These are phyloP conservation scores for Hansenula anomala DNA, from an alignment of 1,139 yeast genomes.

Conservation along the genomic window DNA sequence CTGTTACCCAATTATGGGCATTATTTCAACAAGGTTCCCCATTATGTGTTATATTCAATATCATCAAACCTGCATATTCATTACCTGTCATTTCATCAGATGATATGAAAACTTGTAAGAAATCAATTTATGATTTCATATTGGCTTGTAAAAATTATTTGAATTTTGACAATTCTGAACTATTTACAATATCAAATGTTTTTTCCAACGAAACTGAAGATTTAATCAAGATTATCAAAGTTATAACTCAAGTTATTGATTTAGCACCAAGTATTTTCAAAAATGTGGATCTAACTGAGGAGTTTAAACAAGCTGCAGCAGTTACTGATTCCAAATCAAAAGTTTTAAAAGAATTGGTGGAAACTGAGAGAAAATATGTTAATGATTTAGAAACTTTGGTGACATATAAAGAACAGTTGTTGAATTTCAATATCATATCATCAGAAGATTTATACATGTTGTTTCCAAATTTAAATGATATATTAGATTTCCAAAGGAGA, in stretches of 20 bases:
- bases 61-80: conserved; percentile 35
- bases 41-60: conserved; percentile 76
- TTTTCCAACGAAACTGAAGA: conserved; percentile 81
- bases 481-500: conserved; percentile 89
- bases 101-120: conserved; percentile 81
- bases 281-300: conserved; percentile 14
- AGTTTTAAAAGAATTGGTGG: conserved; percentile 78
- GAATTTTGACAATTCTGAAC: conserved; percentile 69
- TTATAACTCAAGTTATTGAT: conserved; percentile 61
- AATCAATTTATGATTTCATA: conserved; percentile 85
- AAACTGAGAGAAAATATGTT: conserved; percentile 89
- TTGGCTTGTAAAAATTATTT: conserved; percentile 80
- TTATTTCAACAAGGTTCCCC: conserved; percentile 92
- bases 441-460: conserved; percentile 76
- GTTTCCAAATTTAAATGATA: conserved; percentile 82
- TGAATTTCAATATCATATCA: conserved; percentile 60
- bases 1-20: conserved; percentile 88
- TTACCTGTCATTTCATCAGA: conserved; percentile 59
- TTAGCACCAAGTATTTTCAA: conserved; percentile 37
- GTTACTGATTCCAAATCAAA: conserved; percentile 57
- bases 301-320: no score
- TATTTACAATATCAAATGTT: conserved; percentile 88
- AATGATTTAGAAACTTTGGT: conserved; percentile 78
- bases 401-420: conserved; percentile 63
- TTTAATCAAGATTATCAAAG: conserved; percentile 64